A percentile compares a stretch with the other conserved stretches of the same genome.
Evolutionary conservation across 2,329 filamentous ascomycete species (phyloP).

Genomic region (Colletotrichum orbiculare): DNA sequence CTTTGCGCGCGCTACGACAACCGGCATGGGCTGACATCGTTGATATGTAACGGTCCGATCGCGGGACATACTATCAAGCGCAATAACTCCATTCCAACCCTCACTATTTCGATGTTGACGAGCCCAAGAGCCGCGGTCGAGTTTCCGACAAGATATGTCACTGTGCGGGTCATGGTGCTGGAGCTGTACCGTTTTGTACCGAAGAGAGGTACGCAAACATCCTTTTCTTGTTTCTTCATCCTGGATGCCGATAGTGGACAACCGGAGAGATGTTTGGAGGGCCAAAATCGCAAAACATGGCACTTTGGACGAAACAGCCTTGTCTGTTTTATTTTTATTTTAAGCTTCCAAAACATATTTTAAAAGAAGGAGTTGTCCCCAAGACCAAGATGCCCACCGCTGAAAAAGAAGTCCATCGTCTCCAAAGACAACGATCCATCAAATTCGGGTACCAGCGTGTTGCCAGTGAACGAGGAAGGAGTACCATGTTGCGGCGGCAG

Average conservation of each 20-base stretch:
- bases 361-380: constrained; percentile 34
- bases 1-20: not conserved
- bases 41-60: not conserved
- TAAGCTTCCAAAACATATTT: constrained; percentile 4
- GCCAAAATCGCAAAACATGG: not conserved
- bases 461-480: constrained; percentile 17
- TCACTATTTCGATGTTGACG: too few relatives aligned
- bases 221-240: not conserved
- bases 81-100: too few relatives aligned
- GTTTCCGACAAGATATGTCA: not conserved
- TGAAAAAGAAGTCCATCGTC: constrained; percentile 34
- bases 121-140: too few relatives aligned
- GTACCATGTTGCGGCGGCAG: constrained; percentile 15
- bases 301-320: constrained; percentile 2
- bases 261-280: too few relatives aligned
- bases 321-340: too few relatives aligned
- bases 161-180: not conserved
- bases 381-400: constrained; percentile 33
- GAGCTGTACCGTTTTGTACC: constrained; percentile 5
- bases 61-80: not conserved
- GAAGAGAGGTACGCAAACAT: not conserved
- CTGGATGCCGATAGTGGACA: not conserved
- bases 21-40: not conserved
- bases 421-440: constrained; percentile 27
- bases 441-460: constrained; percentile 23